Base-by-base conservation (phyloP, 2,329 filamentous ascomycete species). In the Pyrenophora teres region DNA sequence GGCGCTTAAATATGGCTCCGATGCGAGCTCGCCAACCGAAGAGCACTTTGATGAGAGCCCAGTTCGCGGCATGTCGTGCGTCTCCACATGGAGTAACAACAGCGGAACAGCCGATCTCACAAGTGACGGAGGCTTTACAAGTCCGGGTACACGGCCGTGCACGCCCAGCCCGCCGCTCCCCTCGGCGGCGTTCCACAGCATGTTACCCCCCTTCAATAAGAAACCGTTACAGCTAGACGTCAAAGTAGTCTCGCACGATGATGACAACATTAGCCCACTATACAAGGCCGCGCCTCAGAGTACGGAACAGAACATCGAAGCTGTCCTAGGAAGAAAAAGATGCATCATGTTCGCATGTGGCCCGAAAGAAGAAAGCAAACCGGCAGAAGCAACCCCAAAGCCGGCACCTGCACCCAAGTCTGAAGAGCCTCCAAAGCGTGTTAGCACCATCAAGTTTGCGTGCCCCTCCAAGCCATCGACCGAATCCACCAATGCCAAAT, bases 261-360 rank as follows among this genome's bases (percentile, higher is more conserved):
- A 72, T 25, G 67, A 74, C 10, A 55, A 62, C 33, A 57, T 70
- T 16, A 54, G 59, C 4, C 67, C 68, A 12, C 39, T 66, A 1
- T 63, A 69, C 9, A 70, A 64, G 37, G 3, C 33, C 6, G 37
- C 58, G 52, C 49, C 62, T 51, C 38, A 68, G 64, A 32, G 58
- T 15, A 81, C 79, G 49, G 84, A 88, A 65, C 78, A 82, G 12
- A 77, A 80, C 30, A 78, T 88, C 1, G 86, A 87, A 67, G 83
- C 81, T n/a, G 80, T 78, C 9, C 75, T 87, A 44, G 87, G 86
- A 41, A 88, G 90, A 67, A 96, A 92, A 77, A 85, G 92, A 54
- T 93, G 90, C 74, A 97, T 97, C 62, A 93, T 89, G 53, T 97
- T 97, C 72, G 92, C 91, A 30, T 97, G 93, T 71, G 87, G 83